phyloP scores from a whole-genome alignment of 1,139 yeast species.

The Saccharomyces pastorianus region DNA sequence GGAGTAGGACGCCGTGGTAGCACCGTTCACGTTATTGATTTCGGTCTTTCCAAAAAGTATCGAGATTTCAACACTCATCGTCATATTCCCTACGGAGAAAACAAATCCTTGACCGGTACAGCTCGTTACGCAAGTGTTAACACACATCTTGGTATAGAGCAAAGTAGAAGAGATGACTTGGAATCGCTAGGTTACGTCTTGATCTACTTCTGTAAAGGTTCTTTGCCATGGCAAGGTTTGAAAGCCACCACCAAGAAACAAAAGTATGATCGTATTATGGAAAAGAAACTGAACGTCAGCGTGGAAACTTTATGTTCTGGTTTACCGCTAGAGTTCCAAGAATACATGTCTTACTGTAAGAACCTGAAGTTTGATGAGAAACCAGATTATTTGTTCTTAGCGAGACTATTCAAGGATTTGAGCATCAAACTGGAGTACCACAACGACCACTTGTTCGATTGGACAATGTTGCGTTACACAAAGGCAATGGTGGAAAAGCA shows the following conservation, averaged over 20 bases:
- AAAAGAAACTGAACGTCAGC: conserved; percentile 89
- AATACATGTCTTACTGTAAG: conserved; percentile 81
- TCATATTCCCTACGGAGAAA: conserved; percentile 93
- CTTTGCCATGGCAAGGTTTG: conserved; percentile 97
- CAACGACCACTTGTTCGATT: conserved; percentile 91
- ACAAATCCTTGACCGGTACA: conserved; percentile 92
- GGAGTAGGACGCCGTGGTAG: conserved; percentile 88
- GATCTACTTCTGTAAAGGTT: conserved; percentile 90
- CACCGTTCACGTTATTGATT: conserved; percentile 93
- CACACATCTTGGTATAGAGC: conserved; percentile 95
- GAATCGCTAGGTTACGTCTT: conserved; percentile 92
- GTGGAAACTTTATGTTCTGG: conserved; percentile 86
- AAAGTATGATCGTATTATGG: conserved; percentile 93
- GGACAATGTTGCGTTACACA: conserved; percentile 88
- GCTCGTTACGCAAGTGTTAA: conserved; percentile 96
- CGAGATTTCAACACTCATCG: conserved; percentile 90
- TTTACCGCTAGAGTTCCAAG: conserved; percentile 81
- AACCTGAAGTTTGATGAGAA: conserved; percentile 90
- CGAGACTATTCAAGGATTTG: conserved; percentile 83
- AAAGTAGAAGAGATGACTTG: conserved; percentile 90
- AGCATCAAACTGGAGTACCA: conserved; percentile 83
- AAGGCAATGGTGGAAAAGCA: conserved; percentile 39
- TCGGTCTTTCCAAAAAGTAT: conserved; percentile 91
- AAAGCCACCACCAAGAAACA: conserved; percentile 96
- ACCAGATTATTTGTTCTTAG: conserved; percentile 86